Evolutionary conservation across 331 rosid genomes (phyloP).

Genomic region (Cydonia oblonga): DNA sequence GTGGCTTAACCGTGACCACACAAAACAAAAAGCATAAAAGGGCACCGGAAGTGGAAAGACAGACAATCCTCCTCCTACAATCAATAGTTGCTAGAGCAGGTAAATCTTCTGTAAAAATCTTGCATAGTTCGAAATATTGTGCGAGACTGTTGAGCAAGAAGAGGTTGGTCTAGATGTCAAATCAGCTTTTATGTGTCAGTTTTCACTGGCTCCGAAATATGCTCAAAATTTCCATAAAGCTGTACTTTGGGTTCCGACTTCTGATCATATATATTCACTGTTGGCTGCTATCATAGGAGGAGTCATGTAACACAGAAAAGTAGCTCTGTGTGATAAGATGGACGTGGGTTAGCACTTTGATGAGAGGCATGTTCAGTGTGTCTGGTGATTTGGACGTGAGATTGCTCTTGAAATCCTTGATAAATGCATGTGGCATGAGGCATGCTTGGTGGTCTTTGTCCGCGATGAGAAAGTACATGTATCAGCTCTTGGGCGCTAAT

Average conservation of each 20-base stretch:
- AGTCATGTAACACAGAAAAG: background rate
- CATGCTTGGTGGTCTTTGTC: background rate
- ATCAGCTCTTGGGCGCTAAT: too few species aligned
- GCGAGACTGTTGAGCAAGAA: background rate
- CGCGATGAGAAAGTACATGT: too few species aligned
- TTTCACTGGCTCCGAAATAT: background rate
- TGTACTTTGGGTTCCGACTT: background rate
- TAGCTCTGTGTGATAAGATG: background rate
- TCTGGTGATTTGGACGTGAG: background rate
- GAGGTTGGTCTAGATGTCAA: background rate
- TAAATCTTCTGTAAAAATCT: background rate
- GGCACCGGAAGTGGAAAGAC: too few species aligned
- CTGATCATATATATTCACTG: background rate
- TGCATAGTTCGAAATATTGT: background rate
- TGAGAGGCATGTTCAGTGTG: background rate
- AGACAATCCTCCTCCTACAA: too few species aligned
- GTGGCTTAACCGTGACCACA: too few species aligned
- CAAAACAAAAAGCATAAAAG: too few species aligned
- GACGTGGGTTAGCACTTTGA: background rate
- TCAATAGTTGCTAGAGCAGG: background rate
- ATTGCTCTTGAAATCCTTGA: background rate
- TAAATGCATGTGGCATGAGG: background rate
- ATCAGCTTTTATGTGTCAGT: background rate
- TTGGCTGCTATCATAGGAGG: background rate
- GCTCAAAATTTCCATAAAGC: background rate